Percentiles rank a stretch among this genome's conserved stretches.
phyloP scores from a whole-genome alignment of 2,329 filamentous ascomycete species.

The Ciborinia camelliae region DNA sequence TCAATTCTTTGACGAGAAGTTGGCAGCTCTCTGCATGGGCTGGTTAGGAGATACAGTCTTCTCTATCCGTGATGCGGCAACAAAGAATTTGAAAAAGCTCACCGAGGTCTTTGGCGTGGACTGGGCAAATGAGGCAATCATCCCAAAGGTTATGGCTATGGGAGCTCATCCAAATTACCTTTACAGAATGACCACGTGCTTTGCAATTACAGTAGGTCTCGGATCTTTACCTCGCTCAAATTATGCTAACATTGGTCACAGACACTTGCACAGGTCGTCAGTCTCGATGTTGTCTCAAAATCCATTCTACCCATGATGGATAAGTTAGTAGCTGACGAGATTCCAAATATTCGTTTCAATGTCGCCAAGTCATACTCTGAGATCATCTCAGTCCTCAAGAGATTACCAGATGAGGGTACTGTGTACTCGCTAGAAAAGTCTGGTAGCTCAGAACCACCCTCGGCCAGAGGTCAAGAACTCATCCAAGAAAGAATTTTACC shows the following conservation, averaged over 20 bases:
- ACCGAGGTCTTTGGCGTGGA: constrained; percentile 98
- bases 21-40: constrained; percentile 93
- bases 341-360: constrained; percentile 99
- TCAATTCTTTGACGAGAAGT: constrained; percentile 97
- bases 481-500: constrained; percentile 85
- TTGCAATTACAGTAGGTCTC: constrained; percentile 88
- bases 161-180: constrained; percentile 97
- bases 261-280: constrained; percentile 92
- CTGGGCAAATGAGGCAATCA: constrained; percentile 95
- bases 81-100: constrained; percentile 95
- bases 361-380: constrained; percentile 96
- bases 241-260: constrained; percentile 40
- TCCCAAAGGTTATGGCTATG: constrained; percentile 98
- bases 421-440: constrained; percentile 82
- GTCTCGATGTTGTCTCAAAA: constrained; percentile 85
- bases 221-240: neutral
- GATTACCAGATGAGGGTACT: constrained; percentile 84
- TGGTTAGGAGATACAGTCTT: constrained; percentile 99
- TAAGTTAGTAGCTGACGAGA: constrained; percentile 88
- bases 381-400: constrained; percentile 85
- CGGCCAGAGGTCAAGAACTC: constrained; percentile 70
- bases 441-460: constrained; percentile 57
- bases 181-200: constrained; percentile 99
- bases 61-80: constrained; percentile 95
- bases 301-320: constrained; percentile 96